A percentile compares a stretch with the other conserved stretches of the same genome.
Conservation (phyloP, 306 rosid species). For the Notholithocarpus densiflorus region DNA sequence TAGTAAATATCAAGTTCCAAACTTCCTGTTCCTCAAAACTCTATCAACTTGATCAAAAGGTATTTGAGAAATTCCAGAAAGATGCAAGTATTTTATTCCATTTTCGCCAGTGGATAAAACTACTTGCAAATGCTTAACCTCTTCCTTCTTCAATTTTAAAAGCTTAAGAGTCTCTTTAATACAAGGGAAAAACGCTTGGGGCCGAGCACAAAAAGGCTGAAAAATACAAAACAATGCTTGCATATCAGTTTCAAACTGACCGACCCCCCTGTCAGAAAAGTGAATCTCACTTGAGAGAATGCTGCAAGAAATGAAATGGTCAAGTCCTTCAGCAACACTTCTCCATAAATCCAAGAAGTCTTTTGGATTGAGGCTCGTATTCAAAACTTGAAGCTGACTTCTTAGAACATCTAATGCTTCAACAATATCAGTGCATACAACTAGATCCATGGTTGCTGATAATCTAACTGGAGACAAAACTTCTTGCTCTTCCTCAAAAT, state of each 20-base stretch:
- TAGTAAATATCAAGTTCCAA: slow-evolving; percentile 20
- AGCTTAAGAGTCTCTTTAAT: slow-evolving; percentile 49
- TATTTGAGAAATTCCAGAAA: slow-evolving; percentile 29
- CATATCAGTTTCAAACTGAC: slow-evolving; percentile 58
- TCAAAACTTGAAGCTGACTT: slow-evolving; percentile 41
- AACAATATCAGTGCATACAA: slow-evolving; percentile 40
- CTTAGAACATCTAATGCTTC: slow-evolving; percentile 55
- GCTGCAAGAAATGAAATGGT: slow-evolving; percentile 57
- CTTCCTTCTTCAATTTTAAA: slow-evolving; percentile 42
- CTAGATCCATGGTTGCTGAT: slow-evolving; percentile 31
- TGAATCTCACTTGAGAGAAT: slow-evolving; percentile 29
- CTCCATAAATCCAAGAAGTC: slow-evolving; percentile 79
- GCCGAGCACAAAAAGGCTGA: slow-evolving; percentile 66
- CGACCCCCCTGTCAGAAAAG: slow-evolving; percentile 28
- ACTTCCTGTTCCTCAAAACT: slow-evolving; percentile 36
- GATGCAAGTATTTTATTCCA: slow-evolving; percentile 32
- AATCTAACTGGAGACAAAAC: slow-evolving; percentile 14
- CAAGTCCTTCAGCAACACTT: slow-evolving; percentile 66
- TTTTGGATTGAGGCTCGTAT: slow-evolving; percentile 43
- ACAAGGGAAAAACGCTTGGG: slow-evolving; percentile 67
- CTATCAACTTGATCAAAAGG: slow-evolving; percentile 38
- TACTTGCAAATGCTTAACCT: slow-evolving; percentile 41
- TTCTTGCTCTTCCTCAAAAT: slow-evolving; percentile 32
- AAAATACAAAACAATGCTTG: slow-evolving; percentile 54
- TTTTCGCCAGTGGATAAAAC: slow-evolving; percentile 25